These are phyloP conservation scores for Cyclotella choctawhatcheeana DNA, from an alignment of 108 stramenopile species.

Conservation along the genomic window DNA sequence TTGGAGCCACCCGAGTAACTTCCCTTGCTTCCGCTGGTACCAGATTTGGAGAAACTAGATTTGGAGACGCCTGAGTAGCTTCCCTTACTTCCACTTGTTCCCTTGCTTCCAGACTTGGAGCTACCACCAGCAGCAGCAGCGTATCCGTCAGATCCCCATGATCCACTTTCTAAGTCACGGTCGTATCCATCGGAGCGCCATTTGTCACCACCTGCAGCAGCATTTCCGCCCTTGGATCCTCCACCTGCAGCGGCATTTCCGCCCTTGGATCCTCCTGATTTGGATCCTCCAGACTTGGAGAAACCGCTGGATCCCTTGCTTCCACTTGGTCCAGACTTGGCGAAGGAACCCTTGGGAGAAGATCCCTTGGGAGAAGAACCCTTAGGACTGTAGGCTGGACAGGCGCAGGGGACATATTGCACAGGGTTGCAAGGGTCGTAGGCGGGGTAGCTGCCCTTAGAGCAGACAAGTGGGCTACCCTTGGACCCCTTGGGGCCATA, in stretches of 20 bases:
- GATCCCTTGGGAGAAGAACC: background rate
- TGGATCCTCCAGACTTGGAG: background rate
- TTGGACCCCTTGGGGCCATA: slow-evolving; percentile 12
- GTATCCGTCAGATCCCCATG: background rate
- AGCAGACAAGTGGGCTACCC: background rate
- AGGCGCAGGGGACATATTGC: background rate
- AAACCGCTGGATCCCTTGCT: slow-evolving; percentile 2
- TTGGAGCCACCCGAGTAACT: background rate
- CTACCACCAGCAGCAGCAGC: background rate
- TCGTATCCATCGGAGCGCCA: slow-evolving; percentile 5
- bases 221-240: background rate
- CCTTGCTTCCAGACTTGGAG: background rate
- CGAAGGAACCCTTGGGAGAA: background rate
- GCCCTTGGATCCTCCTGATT: background rate
- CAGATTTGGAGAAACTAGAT: background rate
- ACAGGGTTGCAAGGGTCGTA: slow-evolving; percentile 4
- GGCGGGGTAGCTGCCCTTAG: background rate
- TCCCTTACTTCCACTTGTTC: background rate
- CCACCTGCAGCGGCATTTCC: background rate
- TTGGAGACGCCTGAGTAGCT: background rate
- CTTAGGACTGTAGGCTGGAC: background rate
- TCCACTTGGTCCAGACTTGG: background rate
- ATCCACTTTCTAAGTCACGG: background rate
- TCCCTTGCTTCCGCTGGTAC: too few relatives aligned
- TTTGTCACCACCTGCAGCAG: background rate